Base-by-base conservation (phyloP, 345 rosid genomes). In the Streptanthus diversifolius region DNA sequence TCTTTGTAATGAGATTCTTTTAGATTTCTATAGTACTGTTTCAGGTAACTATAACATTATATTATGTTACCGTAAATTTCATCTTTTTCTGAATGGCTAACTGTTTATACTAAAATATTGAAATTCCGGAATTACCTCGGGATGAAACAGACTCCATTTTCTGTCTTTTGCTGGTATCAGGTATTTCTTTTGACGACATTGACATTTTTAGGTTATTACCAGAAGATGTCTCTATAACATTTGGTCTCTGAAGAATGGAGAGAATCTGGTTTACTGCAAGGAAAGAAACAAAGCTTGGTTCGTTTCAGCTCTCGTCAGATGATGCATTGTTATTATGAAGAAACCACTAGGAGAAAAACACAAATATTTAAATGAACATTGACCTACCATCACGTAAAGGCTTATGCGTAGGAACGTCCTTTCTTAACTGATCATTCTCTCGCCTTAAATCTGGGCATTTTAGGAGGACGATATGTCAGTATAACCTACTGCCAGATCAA, bases 251-350 rank as follows among this genome's bases (percentile, higher is more conserved):
- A 55, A 93, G 97, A 79, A 85, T 55, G 45, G 91, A 83, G 77
- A 86, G 76, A 57, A 89, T 93, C 60, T 88, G 86, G 51, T 44
- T 61, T 65, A 88, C 96, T 93, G 82, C 80, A 83, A 15, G 19
- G 19, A 52, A 72, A 54, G 35, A 30, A 15, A 56, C 13, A 21
- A 13, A 4, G 14, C 3, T 29, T 37, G 14, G 71, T 9, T 53
- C 24, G 27, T 24, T 18, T 63, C 64, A 45, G 71, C 51, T 70
- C 49, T 77, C 63, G 2, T 22, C 1, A 11, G 40, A 8, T 32
- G 8, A n/a, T 8, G 64, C 2, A 43, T 25, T 60, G 25, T 27
- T 52, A 37, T 70, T 52, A 27, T 9, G 33, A 48, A 25, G 64
- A 30, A 32, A 44, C 29, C 7, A 27, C 13, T 65, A 37, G 30